Evolutionary conservation across 2,329 filamentous ascomycete genomes (phyloP).

Genomic region (Phialophora verrucosa): DNA sequence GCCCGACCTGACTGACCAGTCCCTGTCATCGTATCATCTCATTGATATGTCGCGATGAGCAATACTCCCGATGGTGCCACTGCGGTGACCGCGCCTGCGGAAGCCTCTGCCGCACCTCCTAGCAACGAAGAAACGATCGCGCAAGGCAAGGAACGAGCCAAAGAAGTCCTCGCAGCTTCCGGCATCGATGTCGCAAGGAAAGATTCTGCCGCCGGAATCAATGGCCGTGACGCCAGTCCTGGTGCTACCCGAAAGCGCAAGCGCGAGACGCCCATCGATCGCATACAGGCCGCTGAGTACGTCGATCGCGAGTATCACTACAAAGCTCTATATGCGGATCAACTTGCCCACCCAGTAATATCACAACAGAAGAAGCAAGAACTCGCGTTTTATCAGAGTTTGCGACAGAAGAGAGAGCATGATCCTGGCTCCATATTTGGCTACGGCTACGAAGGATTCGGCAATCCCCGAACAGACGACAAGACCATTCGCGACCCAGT

Average conservation of each 20-base stretch:
- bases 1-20: slow-evolving; percentile 13
- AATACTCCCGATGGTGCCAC: slow-evolving; percentile 32
- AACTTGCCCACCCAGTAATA: slow-evolving; percentile 62
- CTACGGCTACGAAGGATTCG: slow-evolving; percentile 83
- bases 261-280: slow-evolving; percentile 53
- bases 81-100: slow-evolving; percentile 31
- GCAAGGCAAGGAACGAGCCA: slow-evolving; percentile 66
- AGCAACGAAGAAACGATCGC: slow-evolving; percentile 53
- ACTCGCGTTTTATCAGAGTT: slow-evolving; percentile 70
- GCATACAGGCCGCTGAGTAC: slow-evolving; percentile 67
- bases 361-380: slow-evolving; percentile 69
- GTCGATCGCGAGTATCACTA: slow-evolving; percentile 68
- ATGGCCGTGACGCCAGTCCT: slow-evolving; percentile 40
- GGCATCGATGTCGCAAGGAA: slow-evolving; percentile 44
- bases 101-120: slow-evolving; percentile 22
- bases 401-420: slow-evolving; percentile 64
- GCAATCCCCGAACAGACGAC: slow-evolving; percentile 81
- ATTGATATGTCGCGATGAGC: slow-evolving; percentile 37
- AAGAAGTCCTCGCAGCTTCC: slow-evolving; percentile 63
- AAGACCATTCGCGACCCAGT: slow-evolving; percentile 67
- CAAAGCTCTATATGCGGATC: slow-evolving; percentile 58
- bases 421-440: slow-evolving; percentile 67
- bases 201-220: slow-evolving; percentile 42
- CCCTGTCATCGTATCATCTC: background rate
- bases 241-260: slow-evolving; percentile 49